Conservation (phyloP, 306 rosid species). For the Begonia masoniana region DNA sequence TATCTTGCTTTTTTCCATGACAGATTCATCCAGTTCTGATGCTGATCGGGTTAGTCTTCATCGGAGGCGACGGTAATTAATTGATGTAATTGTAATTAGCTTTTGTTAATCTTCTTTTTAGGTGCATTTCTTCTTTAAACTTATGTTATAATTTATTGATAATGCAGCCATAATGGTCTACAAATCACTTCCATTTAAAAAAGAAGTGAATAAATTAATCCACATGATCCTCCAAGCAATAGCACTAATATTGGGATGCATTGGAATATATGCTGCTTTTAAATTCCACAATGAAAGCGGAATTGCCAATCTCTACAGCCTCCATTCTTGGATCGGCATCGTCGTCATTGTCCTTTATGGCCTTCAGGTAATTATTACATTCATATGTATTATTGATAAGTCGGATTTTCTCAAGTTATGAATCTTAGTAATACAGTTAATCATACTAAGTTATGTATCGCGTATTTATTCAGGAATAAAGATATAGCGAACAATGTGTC, state of each 20-base stretch:
- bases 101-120: not conserved
- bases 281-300: slow-evolving; percentile 60
- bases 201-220: slow-evolving; percentile 68
- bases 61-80: slow-evolving; percentile 81
- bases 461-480: too few relatives aligned
- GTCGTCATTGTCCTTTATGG: slow-evolving; percentile 62
- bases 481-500: too few relatives aligned
- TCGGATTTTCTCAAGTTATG: too few relatives aligned
- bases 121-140: not conserved
- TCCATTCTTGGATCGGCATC: slow-evolving; percentile 86
- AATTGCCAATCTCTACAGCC: slow-evolving; percentile 75
- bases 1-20: slow-evolving; percentile 3
- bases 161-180: slow-evolving; percentile 77
- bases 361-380: slow-evolving; percentile 44
- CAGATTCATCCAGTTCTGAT: slow-evolving; percentile 85
- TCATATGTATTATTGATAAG: too few relatives aligned
- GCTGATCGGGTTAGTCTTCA: slow-evolving; percentile 47
- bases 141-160: not conserved
- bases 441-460: too few relatives aligned
- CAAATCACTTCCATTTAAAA: slow-evolving; percentile 45
- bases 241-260: slow-evolving; percentile 53
- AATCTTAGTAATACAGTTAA: too few relatives aligned
- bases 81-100: not conserved
- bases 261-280: slow-evolving; percentile 60
- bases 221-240: slow-evolving; percentile 63